Base-by-base conservation (phyloP, 2,329 filamentous ascomycete species). In the Verticillium isaacii region DNA sequence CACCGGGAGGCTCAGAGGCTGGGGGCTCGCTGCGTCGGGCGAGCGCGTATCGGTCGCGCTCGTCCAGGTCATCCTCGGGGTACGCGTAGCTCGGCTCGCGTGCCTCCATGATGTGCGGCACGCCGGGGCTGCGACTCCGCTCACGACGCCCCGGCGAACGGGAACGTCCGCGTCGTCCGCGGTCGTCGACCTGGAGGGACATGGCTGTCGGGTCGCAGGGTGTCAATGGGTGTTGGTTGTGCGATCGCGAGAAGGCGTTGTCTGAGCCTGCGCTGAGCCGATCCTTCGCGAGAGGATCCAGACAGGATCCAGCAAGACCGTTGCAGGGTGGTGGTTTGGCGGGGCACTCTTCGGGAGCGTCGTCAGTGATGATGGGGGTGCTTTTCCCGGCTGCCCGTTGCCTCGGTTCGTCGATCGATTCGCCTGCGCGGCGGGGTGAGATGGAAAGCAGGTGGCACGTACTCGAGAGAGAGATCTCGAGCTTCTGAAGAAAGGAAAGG, bases 171-270 rank as follows among this genome's bases (percentile, higher is more conserved):
- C 79, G 78, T 56, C 77, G 76, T 57, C 73, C 72, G 62, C 71
- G 70, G 61, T 79, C 78, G 62, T 81, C 79, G 60, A 83, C 78
- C 61, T 77, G 75, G 55, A 85, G 75, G 67, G 84, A 85, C 83
- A 85, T 86, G 68, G 62, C 67, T 25, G 19, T 50, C 9, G 19
- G 23, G 37, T 19, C 29, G 56, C 15, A 15, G 5, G 29, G 32
- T 37, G 55, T 5, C 55, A 36, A 54, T 12, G 15, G 29, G 29
- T 32, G 29, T 32, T 41, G 37, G 37, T 15, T 41, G 37, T n/a
- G 34, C 17, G 37, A 7, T 41, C 37, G 37, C 37, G 37, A 41
- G 12, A 1, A 36, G 14, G 34, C 9, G 34, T 36, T 36, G 34
- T 36, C 9, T 9, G 34, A 36, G 34, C 34, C 34, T 3, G 34